phyloP scores from a whole-genome alignment of 345 rosid species.

The Trapa incisa region DNA sequence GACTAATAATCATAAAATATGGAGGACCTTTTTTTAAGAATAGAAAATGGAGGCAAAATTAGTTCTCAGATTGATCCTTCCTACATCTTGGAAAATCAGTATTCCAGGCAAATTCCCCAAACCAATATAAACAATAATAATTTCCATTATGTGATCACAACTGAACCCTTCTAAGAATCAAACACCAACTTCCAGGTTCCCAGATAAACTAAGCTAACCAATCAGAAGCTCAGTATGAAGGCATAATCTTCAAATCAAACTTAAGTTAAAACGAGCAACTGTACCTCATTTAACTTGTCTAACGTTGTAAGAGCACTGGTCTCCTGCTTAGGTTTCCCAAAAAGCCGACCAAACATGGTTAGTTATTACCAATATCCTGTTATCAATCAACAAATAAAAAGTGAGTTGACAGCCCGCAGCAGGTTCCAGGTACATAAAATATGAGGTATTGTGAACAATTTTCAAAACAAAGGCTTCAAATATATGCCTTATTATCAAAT shows the following conservation, averaged over 20 bases:
- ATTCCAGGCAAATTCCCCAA: too few species aligned
- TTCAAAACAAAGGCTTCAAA: too few species aligned
- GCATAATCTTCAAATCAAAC: not conserved
- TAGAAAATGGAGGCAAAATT: too few species aligned
- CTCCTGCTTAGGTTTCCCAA: constrained; percentile 81
- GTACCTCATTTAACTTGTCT: constrained; percentile 63
- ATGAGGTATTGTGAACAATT: too few species aligned
- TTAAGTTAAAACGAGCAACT: not conserved
- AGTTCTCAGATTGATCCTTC: too few species aligned
- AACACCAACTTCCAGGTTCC: not conserved
- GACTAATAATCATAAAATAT: not conserved
- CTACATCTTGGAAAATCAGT: too few species aligned
- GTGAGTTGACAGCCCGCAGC: too few species aligned
- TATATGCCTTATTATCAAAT: too few species aligned
- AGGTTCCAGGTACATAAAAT: too few species aligned
- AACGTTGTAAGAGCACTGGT: constrained; percentile 58
- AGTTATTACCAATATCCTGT: not conserved
- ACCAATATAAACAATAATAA: not conserved
- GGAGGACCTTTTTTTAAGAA: not conserved
- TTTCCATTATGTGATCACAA: not conserved
- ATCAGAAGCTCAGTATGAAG: not conserved
- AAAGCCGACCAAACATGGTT: constrained; percentile 69
- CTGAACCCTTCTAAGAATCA: not conserved
- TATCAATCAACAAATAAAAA: not conserved
- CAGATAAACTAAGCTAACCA: not conserved